phyloP scores from a whole-genome alignment of 2,329 filamentous ascomycete species.

The Talaromyces piceae region DNA sequence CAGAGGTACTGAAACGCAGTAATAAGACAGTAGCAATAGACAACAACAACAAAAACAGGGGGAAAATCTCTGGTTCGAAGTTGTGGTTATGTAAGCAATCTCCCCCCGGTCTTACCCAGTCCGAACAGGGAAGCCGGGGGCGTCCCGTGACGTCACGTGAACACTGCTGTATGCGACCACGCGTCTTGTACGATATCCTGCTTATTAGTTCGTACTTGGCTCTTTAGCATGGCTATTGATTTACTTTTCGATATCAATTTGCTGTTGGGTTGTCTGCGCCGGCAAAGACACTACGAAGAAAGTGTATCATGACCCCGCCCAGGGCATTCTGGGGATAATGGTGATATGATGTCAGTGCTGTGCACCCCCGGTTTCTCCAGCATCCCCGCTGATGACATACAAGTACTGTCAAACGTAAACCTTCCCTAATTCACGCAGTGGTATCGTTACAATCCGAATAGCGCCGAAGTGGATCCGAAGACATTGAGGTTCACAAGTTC shows the following conservation, averaged over 20 bases:
- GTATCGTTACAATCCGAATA: not conserved
- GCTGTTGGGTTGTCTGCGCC: not conserved
- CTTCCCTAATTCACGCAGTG: no score
- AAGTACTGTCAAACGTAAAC: no score
- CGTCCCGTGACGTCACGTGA: not conserved
- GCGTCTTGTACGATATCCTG: not conserved
- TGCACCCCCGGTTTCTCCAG: not conserved
- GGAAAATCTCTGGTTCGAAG: not conserved
- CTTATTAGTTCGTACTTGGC: no score
- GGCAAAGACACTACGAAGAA: not conserved
- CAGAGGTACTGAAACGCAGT: not conserved
- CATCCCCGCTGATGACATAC: not conserved
- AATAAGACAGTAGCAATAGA: not conserved
- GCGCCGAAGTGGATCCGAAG: not conserved
- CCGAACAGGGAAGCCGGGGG: not conserved
- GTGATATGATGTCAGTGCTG: not conserved
- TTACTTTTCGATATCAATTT: not conserved
- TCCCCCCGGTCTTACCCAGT: not conserved
- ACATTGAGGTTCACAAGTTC: not conserved
- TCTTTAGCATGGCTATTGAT: not conserved
- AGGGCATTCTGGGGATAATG: not conserved
- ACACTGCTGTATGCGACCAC: not conserved
- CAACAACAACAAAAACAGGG: not conserved
- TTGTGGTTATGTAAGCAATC: not conserved
- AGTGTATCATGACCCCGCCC: not conserved